Conservation (phyloP, 768 basidiomycete species). For the Russula foetens region DNA sequence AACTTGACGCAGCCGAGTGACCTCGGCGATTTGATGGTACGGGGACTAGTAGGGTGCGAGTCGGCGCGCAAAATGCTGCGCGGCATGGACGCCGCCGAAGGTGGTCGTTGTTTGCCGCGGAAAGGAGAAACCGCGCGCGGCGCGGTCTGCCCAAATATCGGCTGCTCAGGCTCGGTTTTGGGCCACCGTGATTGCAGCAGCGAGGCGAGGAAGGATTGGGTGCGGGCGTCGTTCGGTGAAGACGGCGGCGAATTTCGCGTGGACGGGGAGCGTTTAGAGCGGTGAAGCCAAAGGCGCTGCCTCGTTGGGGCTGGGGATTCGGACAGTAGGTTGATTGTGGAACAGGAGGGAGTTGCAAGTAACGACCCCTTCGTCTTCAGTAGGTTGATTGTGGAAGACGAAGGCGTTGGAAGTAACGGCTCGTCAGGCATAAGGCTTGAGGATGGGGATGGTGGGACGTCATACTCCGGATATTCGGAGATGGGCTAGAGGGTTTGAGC, state of each 20-base stretch:
- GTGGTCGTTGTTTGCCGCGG: conserved; percentile 16
- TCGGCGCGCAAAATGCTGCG: conserved; percentile 21
- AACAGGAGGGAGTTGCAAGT: conserved; percentile 16
- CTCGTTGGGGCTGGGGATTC: conserved; percentile 25
- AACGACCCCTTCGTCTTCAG: no score
- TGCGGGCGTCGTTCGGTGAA: conserved; percentile 12
- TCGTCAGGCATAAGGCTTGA: conserved; percentile 19
- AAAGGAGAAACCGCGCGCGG: conserved; percentile 19
- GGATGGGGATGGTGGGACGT: conserved; percentile 21
- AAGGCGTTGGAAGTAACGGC: conserved; percentile 15
- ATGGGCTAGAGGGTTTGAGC: conserved; percentile 14
- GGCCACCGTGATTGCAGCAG: conserved; percentile 20
- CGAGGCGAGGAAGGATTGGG: conserved; percentile 18
- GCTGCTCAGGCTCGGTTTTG: conserved; percentile 18
- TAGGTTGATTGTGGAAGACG: conserved; percentile 14
- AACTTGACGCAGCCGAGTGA: conserved; percentile 20
- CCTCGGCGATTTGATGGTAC: conserved; percentile 9
- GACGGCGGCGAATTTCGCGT: conserved; percentile 13
- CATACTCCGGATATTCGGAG: conserved; percentile 17
- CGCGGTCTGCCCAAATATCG: conserved; percentile 20
- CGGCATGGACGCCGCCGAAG: conserved; percentile 14
- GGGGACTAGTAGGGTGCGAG: conserved; percentile 6
- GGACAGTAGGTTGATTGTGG: conserved; percentile 17
- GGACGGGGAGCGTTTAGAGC: conserved; percentile 32
- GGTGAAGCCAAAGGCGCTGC: conserved; percentile 41